Evolutionary conservation across 305 asterid genomes (phyloP).

Genomic region (Nicotiana rustica): DNA sequence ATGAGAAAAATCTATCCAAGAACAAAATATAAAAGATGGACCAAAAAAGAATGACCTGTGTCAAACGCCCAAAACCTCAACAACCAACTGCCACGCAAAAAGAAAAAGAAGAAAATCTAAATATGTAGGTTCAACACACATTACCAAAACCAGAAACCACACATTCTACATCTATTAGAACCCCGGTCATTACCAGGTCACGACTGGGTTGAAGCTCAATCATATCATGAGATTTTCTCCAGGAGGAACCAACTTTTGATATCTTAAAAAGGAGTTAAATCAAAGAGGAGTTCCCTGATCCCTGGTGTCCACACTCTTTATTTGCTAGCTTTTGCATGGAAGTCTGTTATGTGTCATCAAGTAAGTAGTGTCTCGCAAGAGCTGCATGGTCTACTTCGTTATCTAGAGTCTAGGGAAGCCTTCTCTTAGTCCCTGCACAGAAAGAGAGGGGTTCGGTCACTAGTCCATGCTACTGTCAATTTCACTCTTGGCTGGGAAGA

Average conservation of each 20-base stretch:
- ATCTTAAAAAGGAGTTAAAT: conserved; percentile 26
- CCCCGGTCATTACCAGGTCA: neutral
- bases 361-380: conserved; percentile 18
- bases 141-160: conserved; percentile 18
- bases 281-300: conserved; percentile 25
- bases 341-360: conserved; percentile 17
- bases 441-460: neutral
- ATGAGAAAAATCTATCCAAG: conserved; percentile 29
- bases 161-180: neutral
- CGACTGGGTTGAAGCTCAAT: neutral
- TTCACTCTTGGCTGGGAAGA: conserved; percentile 41
- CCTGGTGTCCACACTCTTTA: conserved; percentile 18
- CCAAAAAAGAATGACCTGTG: neutral
- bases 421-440: neutral
- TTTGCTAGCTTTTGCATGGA: conserved; percentile 22
- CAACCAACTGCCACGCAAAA: conserved; percentile 17
- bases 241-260: conserved; percentile 29
- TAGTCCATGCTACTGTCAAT: conserved; percentile 37
- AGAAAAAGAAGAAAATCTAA: neutral
- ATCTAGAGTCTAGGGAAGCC: conserved; percentile 31
- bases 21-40: neutral
- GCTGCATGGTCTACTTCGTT: conserved; percentile 25
- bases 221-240: conserved; percentile 16
- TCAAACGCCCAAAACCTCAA: conserved; percentile 18
- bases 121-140: conserved; percentile 11